Evolutionary conservation across 2,329 filamentous ascomycete genomes (phyloP), one percentile per base, ranked within the genome.

Genomic region (Microsporum canis): DNA sequence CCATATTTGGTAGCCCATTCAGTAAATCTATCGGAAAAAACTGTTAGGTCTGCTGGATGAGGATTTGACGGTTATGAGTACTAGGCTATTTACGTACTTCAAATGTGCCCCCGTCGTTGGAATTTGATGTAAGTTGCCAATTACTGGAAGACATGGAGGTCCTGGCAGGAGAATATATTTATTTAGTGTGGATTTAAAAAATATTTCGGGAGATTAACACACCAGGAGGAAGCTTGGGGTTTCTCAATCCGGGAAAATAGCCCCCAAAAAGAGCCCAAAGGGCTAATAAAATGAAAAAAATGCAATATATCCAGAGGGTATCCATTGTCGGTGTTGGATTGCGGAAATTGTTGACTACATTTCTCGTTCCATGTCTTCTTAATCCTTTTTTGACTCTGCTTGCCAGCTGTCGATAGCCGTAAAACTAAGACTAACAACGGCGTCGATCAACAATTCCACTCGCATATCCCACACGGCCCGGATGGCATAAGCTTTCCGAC

Each of bases 1-100:
- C 80, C 77, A 55, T 82, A 82, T 65, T 81, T 71, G 4, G 76
- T 64, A 0, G 80, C 78, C 81, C 81, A 83, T 66, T 79, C 77
- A 41, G 78, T 68, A 59, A 81, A 81, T 59, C 45, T 51, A 29
- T 29, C 23, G 1, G 38, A 31, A 14, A 29, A 29, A 14, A 8
- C 12, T 31, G 10, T 51, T 31, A 51, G 45, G 1, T 51, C 6
- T 12, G 10, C 5, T 51, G 27, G 27, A 10, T 23, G 5, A 12
- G 27, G 31, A 14, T 29, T 29, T 14, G 5, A 2, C 23, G 1
- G 10, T 14, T 0, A 78, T 63, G 60, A 23, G 17, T 23, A 23
- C 17, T 23, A 23, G 17, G 17, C 17, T 23, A 23, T 23, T 23
- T 81, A 76, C 0, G 67, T 67, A 31, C 78, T 69, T 4, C 71